Percentiles rank a stretch among this genome's conserved stretches.
Evolutionary conservation across 2,329 filamentous ascomycete species (phyloP).

Genomic region (Xylaria sp.): DNA sequence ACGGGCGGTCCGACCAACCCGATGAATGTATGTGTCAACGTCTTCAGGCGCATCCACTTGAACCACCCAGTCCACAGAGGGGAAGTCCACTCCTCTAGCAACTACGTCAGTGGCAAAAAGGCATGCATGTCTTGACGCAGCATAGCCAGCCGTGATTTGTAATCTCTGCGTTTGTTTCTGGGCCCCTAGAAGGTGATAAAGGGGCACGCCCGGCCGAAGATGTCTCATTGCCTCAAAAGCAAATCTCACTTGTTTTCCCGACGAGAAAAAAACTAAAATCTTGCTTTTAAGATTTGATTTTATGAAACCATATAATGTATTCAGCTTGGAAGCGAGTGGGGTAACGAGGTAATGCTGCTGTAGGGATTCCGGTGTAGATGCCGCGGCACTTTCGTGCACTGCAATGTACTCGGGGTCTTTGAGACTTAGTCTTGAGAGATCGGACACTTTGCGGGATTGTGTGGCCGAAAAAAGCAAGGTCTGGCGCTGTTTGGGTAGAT

Average conservation of each 20-base stretch:
- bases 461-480: conserved; percentile 96
- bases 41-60: conserved; percentile 98
- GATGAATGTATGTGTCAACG: conserved; percentile 95
- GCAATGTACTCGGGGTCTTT: conserved; percentile 94
- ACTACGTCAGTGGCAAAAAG: conserved; percentile 96
- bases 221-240: conserved; percentile 91
- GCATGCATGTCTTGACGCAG: conserved; percentile 82
- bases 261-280: conserved; percentile 94
- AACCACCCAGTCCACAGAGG: conserved; percentile 98
- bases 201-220: conserved; percentile 90
- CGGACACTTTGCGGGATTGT: conserved; percentile 92
- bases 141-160: conserved; percentile 87
- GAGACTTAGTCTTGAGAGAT: conserved; percentile 87
- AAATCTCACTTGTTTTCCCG: conserved; percentile 95
- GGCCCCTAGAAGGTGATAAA: conserved; percentile 77
- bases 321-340: conserved; percentile 86
- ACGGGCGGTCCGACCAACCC: conserved; percentile 38
- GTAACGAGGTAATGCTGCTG: conserved; percentile 93
- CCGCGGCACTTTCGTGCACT: conserved; percentile 83
- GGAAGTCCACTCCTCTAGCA: conserved; percentile 93
- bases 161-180: conserved; percentile 91
- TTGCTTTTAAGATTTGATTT: conserved; percentile 91
- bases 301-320: conserved; percentile 93
- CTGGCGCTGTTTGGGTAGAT: conserved; percentile 85
- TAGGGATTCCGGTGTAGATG: conserved; percentile 83